phyloP scores from a whole-genome alignment of 371 early-diverging fungal genomes.

The Zopfochytrium polystomum region DNA sequence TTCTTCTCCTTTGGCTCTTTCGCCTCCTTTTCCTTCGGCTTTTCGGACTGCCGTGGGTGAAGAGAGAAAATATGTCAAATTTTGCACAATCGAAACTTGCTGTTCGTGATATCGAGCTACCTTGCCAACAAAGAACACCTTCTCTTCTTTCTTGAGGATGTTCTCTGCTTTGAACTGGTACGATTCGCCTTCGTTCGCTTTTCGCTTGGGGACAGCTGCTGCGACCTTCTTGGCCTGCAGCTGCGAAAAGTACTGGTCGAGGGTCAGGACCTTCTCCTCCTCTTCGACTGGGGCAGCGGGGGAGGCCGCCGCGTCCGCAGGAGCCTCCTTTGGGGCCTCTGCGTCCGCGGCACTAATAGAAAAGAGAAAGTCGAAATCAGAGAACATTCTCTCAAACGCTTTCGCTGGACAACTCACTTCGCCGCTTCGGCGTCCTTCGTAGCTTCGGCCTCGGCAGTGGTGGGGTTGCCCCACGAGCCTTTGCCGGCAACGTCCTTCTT shows the following conservation, averaged over 20 bases:
- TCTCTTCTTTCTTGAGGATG: conserved; percentile 65
- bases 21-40: conserved; percentile 25
- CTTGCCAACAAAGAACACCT: conserved; percentile 61
- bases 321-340: too few relatives aligned
- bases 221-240: conserved; percentile 51
- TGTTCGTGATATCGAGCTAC: too few relatives aligned
- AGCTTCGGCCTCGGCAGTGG: conserved; percentile 38
- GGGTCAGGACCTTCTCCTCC: conserved; percentile 70
- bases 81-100: neutral
- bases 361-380: too few relatives aligned
- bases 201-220: conserved; percentile 55
- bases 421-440: conserved; percentile 47
- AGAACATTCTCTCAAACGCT: too few relatives aligned
- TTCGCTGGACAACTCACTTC: too few relatives aligned
- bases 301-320: too few relatives aligned
- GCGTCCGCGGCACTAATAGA: too few relatives aligned
- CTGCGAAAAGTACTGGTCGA: conserved; percentile 74
- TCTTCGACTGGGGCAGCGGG: conserved; percentile 53
- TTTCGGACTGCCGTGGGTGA: neutral
- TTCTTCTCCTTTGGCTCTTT: too few relatives aligned
- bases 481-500: conserved; percentile 75
- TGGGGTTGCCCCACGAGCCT: conserved; percentile 35
- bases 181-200: conserved; percentile 80
- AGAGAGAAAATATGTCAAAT: neutral
- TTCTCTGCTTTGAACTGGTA: conserved; percentile 72